These are phyloP conservation scores for Zymoseptoria pseudotritici DNA, from an alignment of 2,329 filamentous ascomycete species.

Conservation along the genomic window DNA sequence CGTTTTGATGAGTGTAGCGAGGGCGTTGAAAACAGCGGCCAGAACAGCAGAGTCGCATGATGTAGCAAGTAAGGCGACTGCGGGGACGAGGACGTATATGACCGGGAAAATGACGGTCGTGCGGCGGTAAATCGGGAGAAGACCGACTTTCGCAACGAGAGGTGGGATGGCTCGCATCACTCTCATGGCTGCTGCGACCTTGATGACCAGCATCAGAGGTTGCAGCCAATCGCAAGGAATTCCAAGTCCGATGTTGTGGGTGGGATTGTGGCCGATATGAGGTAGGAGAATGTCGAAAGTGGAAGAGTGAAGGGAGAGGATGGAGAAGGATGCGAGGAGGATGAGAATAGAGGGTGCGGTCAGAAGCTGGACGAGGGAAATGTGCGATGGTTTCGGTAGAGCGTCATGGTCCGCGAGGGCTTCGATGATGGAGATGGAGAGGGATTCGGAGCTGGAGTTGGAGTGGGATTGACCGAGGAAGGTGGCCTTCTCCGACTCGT, in stretches of 20 bases:
- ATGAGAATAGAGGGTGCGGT: slow-evolving; percentile 40
- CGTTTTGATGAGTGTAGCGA: slow-evolving; percentile 38
- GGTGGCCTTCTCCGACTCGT: slow-evolving; percentile 41
- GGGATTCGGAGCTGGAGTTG: slow-evolving; percentile 29
- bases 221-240: slow-evolving; percentile 40
- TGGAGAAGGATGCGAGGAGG: slow-evolving; percentile 44
- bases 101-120: slow-evolving; percentile 34
- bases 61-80: slow-evolving; percentile 32
- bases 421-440: slow-evolving; percentile 30
- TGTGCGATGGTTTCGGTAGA: slow-evolving; percentile 28
- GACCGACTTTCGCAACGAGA: slow-evolving; percentile 33
- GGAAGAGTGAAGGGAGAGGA: slow-evolving; percentile 49
- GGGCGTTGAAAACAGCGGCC: slow-evolving; percentile 32
- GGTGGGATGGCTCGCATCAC: slow-evolving; percentile 33
- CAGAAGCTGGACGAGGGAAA: slow-evolving; percentile 39
- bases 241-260: slow-evolving; percentile 39
- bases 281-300: slow-evolving; percentile 46
- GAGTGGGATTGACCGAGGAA: slow-evolving; percentile 33
- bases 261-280: slow-evolving; percentile 40
- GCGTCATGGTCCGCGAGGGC: slow-evolving; percentile 21
- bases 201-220: slow-evolving; percentile 36
- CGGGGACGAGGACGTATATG: slow-evolving; percentile 35
- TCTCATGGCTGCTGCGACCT: slow-evolving; percentile 34
- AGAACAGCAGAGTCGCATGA: slow-evolving; percentile 26
- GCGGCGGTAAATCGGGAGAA: slow-evolving; percentile 38